Evolutionary conservation across 768 basidiomycete species (phyloP), one percentile per base, ranked within the genome.

Genomic region (Solioccasus polychromus): DNA sequence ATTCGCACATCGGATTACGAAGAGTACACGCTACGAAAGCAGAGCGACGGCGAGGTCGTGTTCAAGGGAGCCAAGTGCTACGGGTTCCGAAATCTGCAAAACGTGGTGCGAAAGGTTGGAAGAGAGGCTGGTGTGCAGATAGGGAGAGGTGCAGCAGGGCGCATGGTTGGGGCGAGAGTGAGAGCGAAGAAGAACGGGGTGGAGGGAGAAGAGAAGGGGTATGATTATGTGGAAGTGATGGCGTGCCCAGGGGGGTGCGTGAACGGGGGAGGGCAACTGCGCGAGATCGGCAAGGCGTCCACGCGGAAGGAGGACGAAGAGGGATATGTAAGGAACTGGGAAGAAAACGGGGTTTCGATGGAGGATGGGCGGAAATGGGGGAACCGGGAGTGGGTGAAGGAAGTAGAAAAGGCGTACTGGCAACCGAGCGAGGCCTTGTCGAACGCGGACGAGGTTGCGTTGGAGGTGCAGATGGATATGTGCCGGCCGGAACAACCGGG

Each of bases 201-300:
- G 30, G 67, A 65, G 41, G 61, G 55, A 35, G 69, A 64, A 10
- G 74, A 76, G 42, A 68, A 65, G 41, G 71, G 74, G 34, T 91
- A 91, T 62, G 92, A 95, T 69, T 96, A 92, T 64, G 84, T 95
- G 31, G 93, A 96, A 61, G 92, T 99, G 51, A 98, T 99, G 96
- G 96, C 96, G 26, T 99, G 96, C 71, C 96, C 96, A 0, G 84
- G 87, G 0, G 96, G 96, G 15, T 98, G 96, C 64, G 91, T 96
- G 32, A 97, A 97, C 62, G 96, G 96, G 8, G 96, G 95, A 18
- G 96, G 96, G 5, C 96, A 98, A 71, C 65, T 65, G 32, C 50
- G 58, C 26, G 53, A 50, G 19, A 48, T 45, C 35, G 31, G 49
- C 35, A 52, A 51, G 34, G 44, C 42, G 7, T 43, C 55, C 22